Evolutionary conservation across 208 protist genomes (phyloP).

Genomic region (Sergeia podlipaevii): DNA sequence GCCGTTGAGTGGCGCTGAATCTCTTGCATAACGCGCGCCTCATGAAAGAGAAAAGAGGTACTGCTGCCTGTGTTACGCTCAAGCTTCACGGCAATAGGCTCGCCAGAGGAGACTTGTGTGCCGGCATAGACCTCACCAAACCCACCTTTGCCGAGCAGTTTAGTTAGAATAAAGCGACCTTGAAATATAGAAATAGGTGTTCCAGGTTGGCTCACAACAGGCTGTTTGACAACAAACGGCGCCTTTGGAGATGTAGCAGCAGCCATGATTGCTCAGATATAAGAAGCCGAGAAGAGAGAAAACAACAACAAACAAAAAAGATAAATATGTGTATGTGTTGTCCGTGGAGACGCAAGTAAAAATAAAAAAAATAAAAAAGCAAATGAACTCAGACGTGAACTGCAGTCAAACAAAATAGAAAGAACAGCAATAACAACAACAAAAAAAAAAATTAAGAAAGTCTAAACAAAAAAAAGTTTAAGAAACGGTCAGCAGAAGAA

Average conservation of each 20-base stretch:
- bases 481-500: no score
- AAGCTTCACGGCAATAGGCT: constrained; percentile 47
- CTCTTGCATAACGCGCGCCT: constrained; percentile 91
- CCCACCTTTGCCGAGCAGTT: constrained; percentile 93
- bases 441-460: not conserved
- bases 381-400: not conserved
- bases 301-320: no score
- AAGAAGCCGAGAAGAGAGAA: no score
- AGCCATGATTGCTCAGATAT: no score
- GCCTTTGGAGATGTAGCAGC: not conserved
- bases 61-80: constrained; percentile 23
- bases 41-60: constrained; percentile 97
- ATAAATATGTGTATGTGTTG: not conserved
- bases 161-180: constrained; percentile 42
- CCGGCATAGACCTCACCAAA: constrained; percentile 98
- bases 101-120: constrained; percentile 25
- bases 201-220: no score
- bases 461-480: constrained; percentile 8
- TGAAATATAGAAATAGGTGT: constrained; percentile 28
- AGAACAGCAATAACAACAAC: no score
- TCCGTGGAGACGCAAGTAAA: not conserved
- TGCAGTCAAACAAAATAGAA: not conserved
- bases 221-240: not conserved
- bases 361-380: constrained; percentile 9
- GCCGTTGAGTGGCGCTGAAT: constrained; percentile 46